Evolutionary conservation across 352 stramenopile species (phyloP), one percentile per base, ranked within the genome.

Genomic region (Blastocystis sp.): DNA sequence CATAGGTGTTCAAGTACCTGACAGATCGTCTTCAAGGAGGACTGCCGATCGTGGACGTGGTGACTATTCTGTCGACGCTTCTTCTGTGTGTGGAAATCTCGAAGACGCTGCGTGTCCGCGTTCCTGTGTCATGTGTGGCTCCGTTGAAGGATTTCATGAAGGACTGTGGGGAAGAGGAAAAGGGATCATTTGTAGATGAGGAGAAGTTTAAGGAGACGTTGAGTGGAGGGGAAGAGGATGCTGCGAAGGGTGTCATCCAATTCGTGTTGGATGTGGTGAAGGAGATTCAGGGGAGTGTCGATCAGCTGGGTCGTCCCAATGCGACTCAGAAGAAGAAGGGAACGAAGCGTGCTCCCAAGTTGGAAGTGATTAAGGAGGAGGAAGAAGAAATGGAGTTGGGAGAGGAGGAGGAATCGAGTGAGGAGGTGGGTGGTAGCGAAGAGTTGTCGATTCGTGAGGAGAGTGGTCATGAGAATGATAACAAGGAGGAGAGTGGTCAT

Each of bases 151-250:
- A 59, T 9, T 78, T 61, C 46, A 14, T 78, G 36, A 56, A 78
- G 36, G 65, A 78, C n/a, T 56, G 65, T 78, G n/a, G 9, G 16
- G 42, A 36, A 2, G 9, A 38, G 27, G 11, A 1, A 24, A 78
- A 27, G 29, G 18, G 29, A 11, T 78, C 34, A 78, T 1, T 34
- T 38, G 36, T 78, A 78, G 65, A 38, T 4, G 9, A 51, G 32
- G 65, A 56, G 42, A 78, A 78, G 36, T 78, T 57, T 38, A 40
- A 78, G 65, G 65, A 78, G n/a, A 78, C 65, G 49, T 18, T 78
- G 65, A 61, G 24, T 24, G 44, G 16, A 3, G 46, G 11, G 29
- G 65, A 78, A 24, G 42, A 78, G 3, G 44, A 40, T 24, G 65
- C 54, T 18, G 27, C 44, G 46, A 78, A 57, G 24, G 27, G 36